Conservation (phyloP, 208 protist genomes). For the Trypanosoma platydactyli region DNA sequence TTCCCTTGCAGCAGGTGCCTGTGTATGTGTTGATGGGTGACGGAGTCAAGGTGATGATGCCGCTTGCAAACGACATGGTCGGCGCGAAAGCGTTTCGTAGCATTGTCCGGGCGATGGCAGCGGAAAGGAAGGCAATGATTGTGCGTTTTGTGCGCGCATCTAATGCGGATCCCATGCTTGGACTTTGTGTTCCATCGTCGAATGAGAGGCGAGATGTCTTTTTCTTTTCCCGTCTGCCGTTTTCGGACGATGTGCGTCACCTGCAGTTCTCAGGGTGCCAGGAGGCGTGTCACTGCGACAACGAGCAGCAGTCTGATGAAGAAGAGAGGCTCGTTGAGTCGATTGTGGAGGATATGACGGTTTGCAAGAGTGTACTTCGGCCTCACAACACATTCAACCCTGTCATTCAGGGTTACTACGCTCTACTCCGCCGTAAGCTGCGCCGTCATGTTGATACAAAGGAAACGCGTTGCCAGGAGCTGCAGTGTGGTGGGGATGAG, state of each 20-base stretch:
- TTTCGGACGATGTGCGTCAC: constrained; percentile 77
- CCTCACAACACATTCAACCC: constrained; percentile 89
- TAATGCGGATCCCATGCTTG: constrained; percentile 54
- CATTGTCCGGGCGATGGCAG: constrained; percentile 72
- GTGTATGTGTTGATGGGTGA: constrained; percentile 70
- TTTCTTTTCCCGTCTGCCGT: constrained; percentile 78
- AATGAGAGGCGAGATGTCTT: constrained; percentile 42
- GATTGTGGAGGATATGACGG: constrained; percentile 76
- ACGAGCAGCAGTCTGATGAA: constrained; percentile 5
- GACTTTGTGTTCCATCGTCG: constrained; percentile 48
- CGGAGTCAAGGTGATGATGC: constrained; percentile 54
- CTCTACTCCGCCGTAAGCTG: constrained; percentile 53
- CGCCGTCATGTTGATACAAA: neutral
- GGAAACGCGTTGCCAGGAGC: too few relatives aligned
- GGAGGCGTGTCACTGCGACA: constrained; percentile 28
- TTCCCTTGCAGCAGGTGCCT: constrained; percentile 49
- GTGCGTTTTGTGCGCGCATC: constrained; percentile 75
- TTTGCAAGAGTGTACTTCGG: constrained; percentile 48
- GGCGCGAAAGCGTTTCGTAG: constrained; percentile 61
- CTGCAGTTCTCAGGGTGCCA: constrained; percentile 67
- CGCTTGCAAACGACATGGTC: constrained; percentile 60
- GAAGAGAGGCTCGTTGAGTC: constrained; percentile 67
- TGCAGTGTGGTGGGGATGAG: neutral
- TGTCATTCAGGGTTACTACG: constrained; percentile 83
- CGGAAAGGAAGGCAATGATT: constrained; percentile 50